Evolutionary conservation across 2,329 filamentous ascomycete genomes (phyloP).

Genomic region (Colletotrichum eremochloae): DNA sequence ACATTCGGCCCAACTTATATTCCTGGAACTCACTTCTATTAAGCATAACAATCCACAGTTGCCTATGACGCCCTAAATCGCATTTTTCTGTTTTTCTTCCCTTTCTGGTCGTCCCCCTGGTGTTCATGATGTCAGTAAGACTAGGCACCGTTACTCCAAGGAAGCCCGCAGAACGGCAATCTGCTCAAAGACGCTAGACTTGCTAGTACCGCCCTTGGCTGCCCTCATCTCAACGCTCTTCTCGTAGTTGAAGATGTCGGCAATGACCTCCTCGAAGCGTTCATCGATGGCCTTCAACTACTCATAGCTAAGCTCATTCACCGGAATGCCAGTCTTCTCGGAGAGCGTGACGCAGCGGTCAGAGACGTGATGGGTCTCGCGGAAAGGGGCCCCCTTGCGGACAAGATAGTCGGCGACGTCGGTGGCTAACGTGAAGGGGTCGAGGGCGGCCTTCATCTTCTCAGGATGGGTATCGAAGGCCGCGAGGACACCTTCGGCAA

Average conservation of each 20-base stretch:
- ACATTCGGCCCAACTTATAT: not conserved
- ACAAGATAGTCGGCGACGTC: constrained; percentile 76
- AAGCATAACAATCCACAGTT: not conserved
- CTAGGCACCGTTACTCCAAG: not conserved
- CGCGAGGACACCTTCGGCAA: constrained; percentile 83
- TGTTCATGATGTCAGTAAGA: not conserved
- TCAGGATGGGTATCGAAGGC: constrained; percentile 78
- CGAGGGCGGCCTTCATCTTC: constrained; percentile 83
- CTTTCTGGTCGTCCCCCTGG: no score
- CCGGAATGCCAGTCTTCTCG: constrained; percentile 74
- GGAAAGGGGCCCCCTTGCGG: constrained; percentile 79
- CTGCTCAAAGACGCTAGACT: constrained; percentile 74
- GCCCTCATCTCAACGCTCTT: constrained; percentile 83
- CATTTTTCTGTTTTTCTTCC: not conserved
- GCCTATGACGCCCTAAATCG: constrained; percentile 9
- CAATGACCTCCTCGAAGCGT: constrained; percentile 79
- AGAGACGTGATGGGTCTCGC: constrained; percentile 84
- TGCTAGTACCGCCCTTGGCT: constrained; percentile 84
- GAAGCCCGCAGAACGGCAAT: constrained; percentile 58
- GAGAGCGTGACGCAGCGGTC: constrained; percentile 78
- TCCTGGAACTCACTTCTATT: constrained; percentile 3
- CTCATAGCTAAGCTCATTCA: constrained; percentile 77
- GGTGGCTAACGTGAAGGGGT: constrained; percentile 86
- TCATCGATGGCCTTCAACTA: constrained; percentile 77
- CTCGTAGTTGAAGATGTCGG: constrained; percentile 83